A percentile compares a stretch with the other conserved stretches of the same genome.
Evolutionary conservation across 768 basidiomycete genomes (phyloP).

Genomic region (Leccinellum luteum): DNA sequence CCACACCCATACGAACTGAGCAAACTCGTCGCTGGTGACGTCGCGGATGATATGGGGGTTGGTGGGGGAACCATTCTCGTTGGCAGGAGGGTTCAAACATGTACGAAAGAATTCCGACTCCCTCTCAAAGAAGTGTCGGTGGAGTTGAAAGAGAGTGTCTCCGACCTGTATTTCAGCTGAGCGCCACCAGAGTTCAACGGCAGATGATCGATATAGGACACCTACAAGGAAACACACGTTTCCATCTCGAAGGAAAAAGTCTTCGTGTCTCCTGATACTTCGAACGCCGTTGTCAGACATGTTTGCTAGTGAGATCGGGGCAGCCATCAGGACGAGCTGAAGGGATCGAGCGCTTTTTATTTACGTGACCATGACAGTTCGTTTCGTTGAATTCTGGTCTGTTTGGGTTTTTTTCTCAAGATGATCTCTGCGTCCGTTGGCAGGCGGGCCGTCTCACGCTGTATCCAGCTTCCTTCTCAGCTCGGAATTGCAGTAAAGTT

Average conservation of each 20-base stretch:
- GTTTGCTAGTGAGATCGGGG: neutral
- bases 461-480: constrained; percentile 1
- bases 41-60: constrained; percentile 19
- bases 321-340: neutral
- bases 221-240: constrained; percentile 55
- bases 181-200: neutral
- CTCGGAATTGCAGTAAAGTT: neutral
- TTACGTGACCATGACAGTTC: constrained; percentile 1
- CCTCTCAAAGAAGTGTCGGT: constrained; percentile 36
- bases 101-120: constrained; percentile 33
- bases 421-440: constrained; percentile 3
- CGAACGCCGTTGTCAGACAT: constrained; percentile 13
- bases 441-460: constrained; percentile 10
- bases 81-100: constrained; percentile 16
- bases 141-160: constrained; percentile 31
- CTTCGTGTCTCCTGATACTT: constrained; percentile 22
- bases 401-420: constrained; percentile 14
- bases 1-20: constrained; percentile 50
- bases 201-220: neutral
- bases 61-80: neutral
- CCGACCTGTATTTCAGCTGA: constrained; percentile 29
- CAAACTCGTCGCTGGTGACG: constrained; percentile 40
- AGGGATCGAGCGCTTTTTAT: constrained; percentile 13
- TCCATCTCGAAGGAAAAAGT: constrained; percentile 54
- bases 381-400: neutral